Base-by-base conservation (phyloP, 2,329 filamentous ascomycete genomes). In the Paraconiothyrium brasiliense region DNA sequence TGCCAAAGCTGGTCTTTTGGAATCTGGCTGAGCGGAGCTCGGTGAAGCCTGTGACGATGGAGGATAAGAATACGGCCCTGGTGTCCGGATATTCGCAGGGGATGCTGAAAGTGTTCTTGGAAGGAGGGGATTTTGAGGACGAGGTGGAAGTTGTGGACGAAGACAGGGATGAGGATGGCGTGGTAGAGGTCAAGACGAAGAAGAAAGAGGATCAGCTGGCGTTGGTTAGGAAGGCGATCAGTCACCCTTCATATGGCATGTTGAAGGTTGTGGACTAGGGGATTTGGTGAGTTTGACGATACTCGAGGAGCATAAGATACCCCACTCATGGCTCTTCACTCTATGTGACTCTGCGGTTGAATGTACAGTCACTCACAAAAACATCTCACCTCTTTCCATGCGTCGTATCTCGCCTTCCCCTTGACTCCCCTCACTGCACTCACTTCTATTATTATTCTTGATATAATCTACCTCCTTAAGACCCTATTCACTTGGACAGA, bases 1-100 rank as follows among this genome's bases (percentile, higher is more conserved):
- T 88, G 75, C 87, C 87, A 0, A 80, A 86, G 70, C 74, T 89
- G n/a, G 78, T 89, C 3, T 88, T 87, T 71, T 88, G 86, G 86
- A 87, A 88, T 67, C 76, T 88, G 20, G 84, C 84, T 0, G 82
- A 80, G 9, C 78, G 79, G 0, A 75, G 65, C 2, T 81, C 80
- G 0, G 80, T 81, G 5, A 87, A 86, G 75, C 85, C 85, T 0
- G 82, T 84, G 4, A 80, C 73, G 1, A 78, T 77, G n/a, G 77
- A 79, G 0, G 76, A 84, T 54, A 61, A 72, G 41, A 83, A 84
- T 27, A 84, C 82, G 4, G 78, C 80, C 43, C 67, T 88, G 30
- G 83, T 87, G n/a, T 83, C 80, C 57, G 85, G 85, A 1, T 87
- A 87, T 72, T 85, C 83, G 1, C 86, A 87, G 76, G 85, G 78